Conservation (phyloP, 2,329 filamentous ascomycete genomes). For the Colletotrichum trifolii region DNA sequence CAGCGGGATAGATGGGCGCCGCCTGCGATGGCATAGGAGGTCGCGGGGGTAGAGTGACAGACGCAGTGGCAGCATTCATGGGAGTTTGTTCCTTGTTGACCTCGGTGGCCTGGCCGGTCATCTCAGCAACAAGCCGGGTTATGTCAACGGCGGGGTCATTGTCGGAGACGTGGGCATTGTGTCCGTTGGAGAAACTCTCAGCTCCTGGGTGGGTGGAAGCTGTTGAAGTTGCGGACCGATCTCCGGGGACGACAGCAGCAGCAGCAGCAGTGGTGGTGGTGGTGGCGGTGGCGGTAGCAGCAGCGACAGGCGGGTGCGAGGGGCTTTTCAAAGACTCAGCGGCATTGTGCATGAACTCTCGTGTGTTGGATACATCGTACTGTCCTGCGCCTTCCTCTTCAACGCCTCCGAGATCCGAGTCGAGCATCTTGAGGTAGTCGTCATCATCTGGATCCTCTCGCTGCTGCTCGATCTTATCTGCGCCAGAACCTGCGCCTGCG, state of each 20-base stretch:
- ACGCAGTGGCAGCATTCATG: constrained; percentile 40
- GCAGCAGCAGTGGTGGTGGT: constrained; percentile 35
- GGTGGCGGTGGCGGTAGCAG: constrained; percentile 47
- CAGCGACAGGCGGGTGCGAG: constrained; percentile 43
- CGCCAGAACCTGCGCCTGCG: constrained; percentile 2
- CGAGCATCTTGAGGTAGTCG: constrained; percentile 63
- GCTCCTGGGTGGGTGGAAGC: constrained; percentile 44
- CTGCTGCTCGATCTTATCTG: constrained; percentile 43
- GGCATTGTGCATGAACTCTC: constrained; percentile 56
- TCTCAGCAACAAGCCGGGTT: constrained; percentile 54
- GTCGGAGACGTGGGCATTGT: constrained; percentile 42
- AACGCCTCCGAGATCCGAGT: constrained; percentile 56
- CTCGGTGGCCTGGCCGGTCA: constrained; percentile 49
- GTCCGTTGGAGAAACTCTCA: constrained; percentile 41
- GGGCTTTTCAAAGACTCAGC: constrained; percentile 48
- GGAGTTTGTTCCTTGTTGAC: constrained; percentile 35
- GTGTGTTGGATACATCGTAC: constrained; percentile 57
- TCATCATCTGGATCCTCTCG: constrained; percentile 50
- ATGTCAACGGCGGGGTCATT: constrained; percentile 51
- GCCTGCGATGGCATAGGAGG: constrained; percentile 54
- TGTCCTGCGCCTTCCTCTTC: constrained; percentile 47
- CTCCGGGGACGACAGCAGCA: constrained; percentile 32
- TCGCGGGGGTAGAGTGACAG: constrained; percentile 59
- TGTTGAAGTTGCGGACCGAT: constrained; percentile 33
- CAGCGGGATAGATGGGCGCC: constrained; percentile 48